A percentile compares a stretch with the other conserved stretches of the same genome.
phyloP scores from a whole-genome alignment of 345 rosid species.

The Pistacia integerrima region DNA sequence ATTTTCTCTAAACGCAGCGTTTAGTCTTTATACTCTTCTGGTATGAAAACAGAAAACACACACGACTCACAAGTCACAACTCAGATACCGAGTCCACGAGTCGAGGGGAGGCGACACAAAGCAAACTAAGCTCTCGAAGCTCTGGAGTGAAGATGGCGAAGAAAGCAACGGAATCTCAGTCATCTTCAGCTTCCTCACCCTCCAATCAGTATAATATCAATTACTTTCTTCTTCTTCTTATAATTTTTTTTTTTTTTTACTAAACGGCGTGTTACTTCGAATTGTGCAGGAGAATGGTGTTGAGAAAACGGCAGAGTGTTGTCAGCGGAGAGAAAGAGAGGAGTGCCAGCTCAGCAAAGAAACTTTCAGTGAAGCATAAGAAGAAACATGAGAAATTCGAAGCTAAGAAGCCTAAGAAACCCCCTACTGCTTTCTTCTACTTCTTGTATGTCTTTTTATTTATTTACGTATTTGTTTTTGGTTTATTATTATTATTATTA shows the following conservation, averaged over 20 bases:
- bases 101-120: background rate
- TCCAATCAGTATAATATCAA: conserved; percentile 8
- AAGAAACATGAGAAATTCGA: conserved; percentile 47
- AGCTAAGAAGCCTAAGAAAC: conserved; percentile 81
- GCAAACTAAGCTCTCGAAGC: background rate
- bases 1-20: background rate
- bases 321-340: conserved; percentile 19
- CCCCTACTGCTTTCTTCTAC: conserved; percentile 90
- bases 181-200: conserved; percentile 14
- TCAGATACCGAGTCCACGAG: background rate
- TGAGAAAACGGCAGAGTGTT: conserved; percentile 26
- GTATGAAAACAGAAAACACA: background rate
- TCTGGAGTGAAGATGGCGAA: conserved; percentile 10
- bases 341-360: conserved; percentile 19
- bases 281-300: conserved; percentile 11
- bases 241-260: background rate
- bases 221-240: background rate
- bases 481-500: background rate
- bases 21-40: too few species aligned
- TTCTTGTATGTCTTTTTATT: conserved; percentile 55
- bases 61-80: background rate
- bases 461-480: background rate
- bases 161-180: background rate
- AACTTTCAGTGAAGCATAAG: conserved; percentile 37
- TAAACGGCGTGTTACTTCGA: background rate